These are phyloP conservation scores for Clonostachys chloroleuca DNA, from an alignment of 2,329 filamentous ascomycete species.

Conservation along the genomic window DNA sequence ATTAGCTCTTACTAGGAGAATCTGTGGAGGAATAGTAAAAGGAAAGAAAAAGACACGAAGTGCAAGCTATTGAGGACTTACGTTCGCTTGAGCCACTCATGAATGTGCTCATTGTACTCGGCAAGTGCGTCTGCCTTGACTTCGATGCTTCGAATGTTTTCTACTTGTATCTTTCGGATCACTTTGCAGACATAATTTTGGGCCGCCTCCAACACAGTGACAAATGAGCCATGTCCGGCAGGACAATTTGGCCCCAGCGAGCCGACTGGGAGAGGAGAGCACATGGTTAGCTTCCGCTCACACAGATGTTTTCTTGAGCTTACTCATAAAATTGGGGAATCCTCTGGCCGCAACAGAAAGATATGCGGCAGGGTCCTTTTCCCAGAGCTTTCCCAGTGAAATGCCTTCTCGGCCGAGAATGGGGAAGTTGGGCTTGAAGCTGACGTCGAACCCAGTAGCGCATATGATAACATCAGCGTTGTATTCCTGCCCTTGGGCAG, in stretches of 20 bases:
- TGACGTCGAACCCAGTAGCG: slow-evolving; percentile 48
- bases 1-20: too few relatives aligned
- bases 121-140: slow-evolving; percentile 40
- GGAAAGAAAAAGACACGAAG: too few relatives aligned
- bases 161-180: slow-evolving; percentile 43
- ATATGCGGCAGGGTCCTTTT: slow-evolving; percentile 35
- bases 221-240: slow-evolving; percentile 44
- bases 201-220: slow-evolving; percentile 46
- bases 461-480: slow-evolving; percentile 52
- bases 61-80: too few relatives aligned
- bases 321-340: slow-evolving; percentile 32
- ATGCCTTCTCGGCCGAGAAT: slow-evolving; percentile 36
- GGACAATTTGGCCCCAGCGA: too few relatives aligned
- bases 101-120: slow-evolving; percentile 45
- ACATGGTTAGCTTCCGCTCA: too few relatives aligned
- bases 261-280: too few relatives aligned
- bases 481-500: slow-evolving; percentile 23
- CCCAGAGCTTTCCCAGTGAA: slow-evolving; percentile 42
- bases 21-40: too few relatives aligned
- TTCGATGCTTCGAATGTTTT: slow-evolving; percentile 39
- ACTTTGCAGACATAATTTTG: slow-evolving; percentile 44
- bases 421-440: slow-evolving; percentile 43
- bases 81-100: slow-evolving; percentile 47
- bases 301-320: too few relatives aligned
- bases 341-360: slow-evolving; percentile 44